These are phyloP conservation scores for Cercospora zeae-maydis DNA, from an alignment of 2,329 filamentous ascomycete genomes.

Conservation along the genomic window DNA sequence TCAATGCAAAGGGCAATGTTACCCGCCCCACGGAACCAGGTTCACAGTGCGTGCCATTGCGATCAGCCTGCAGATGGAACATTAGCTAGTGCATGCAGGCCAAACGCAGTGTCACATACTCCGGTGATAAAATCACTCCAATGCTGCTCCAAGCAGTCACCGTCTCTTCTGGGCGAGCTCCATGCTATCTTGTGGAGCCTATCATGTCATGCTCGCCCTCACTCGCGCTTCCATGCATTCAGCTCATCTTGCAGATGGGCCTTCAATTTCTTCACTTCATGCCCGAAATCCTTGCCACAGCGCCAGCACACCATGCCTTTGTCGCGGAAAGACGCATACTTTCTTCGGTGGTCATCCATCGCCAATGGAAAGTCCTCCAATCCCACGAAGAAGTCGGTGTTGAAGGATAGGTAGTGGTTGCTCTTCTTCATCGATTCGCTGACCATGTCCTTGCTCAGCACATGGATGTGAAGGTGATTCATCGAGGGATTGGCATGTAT, in stretches of 20 bases:
- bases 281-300: conserved; percentile 70
- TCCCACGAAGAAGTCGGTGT: conserved; percentile 75
- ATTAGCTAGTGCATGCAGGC: neutral
- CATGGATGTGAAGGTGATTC: conserved; percentile 87
- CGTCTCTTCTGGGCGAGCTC: neutral
- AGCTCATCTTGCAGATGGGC: conserved; percentile 73
- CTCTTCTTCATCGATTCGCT: conserved; percentile 69
- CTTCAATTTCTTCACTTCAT: conserved; percentile 70
- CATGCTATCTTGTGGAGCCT: neutral
- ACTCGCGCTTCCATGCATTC: conserved; percentile 67
- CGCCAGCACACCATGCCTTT: conserved; percentile 76
- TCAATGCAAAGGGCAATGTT: neutral
- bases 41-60: neutral
- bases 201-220: conserved; percentile 12
- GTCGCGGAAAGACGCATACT: conserved; percentile 54
- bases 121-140: neutral
- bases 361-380: conserved; percentile 76
- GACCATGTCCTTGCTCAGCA: conserved; percentile 75
- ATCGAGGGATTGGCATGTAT: conserved; percentile 88
- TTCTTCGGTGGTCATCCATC: conserved; percentile 60
- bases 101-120: neutral
- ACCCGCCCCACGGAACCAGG: neutral
- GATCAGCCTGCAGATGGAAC: neutral
- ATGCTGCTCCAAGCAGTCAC: neutral
- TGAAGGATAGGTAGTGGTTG: conserved; percentile 92